Percentiles rank a stretch among this genome's conserved stretches.
These are phyloP conservation scores for Stagonosporopsis cucurbitacearum DNA, from an alignment of 2,329 filamentous ascomycete species.

Conservation along the genomic window DNA sequence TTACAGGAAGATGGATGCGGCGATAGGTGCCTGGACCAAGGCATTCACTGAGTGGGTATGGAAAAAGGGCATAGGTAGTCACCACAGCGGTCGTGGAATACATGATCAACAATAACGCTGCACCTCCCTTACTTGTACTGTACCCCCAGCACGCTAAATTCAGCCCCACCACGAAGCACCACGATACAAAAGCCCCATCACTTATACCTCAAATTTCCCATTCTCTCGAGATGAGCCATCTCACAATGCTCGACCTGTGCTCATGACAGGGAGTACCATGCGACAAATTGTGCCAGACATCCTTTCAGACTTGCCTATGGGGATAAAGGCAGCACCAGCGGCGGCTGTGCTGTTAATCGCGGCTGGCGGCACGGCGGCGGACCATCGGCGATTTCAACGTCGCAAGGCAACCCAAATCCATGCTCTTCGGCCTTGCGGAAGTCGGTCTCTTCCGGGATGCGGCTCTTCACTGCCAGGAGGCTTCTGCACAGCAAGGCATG, in stretches of 20 bases:
- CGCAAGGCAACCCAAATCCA: not conserved
- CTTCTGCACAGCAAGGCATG: not conserved
- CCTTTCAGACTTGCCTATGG: not conserved
- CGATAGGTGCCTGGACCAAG: not conserved
- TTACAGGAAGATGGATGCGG: not conserved
- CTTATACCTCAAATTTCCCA: not conserved
- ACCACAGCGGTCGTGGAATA: not conserved
- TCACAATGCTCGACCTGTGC: not conserved
- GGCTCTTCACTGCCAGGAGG: not conserved
- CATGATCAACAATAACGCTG: not conserved
- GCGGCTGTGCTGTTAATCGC: slow-evolving; percentile 3
- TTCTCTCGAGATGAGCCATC: not conserved
- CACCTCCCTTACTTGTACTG: not conserved
- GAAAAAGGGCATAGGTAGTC: not conserved
- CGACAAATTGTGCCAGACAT: not conserved
- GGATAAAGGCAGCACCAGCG: not conserved
- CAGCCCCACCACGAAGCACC: not conserved
- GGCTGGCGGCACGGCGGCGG: not conserved
- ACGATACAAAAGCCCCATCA: not conserved
- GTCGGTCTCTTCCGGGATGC: not conserved
- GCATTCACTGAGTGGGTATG: not conserved
- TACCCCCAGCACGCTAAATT: slow-evolving; percentile 1
- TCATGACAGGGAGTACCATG: not conserved
- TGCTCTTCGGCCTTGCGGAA: not conserved
- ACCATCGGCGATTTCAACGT: slow-evolving; percentile 3